Evolutionary conservation across 2,329 filamentous ascomycete species (phyloP), one percentile per base, ranked within the genome.

Genomic region (Phoma sp.): DNA sequence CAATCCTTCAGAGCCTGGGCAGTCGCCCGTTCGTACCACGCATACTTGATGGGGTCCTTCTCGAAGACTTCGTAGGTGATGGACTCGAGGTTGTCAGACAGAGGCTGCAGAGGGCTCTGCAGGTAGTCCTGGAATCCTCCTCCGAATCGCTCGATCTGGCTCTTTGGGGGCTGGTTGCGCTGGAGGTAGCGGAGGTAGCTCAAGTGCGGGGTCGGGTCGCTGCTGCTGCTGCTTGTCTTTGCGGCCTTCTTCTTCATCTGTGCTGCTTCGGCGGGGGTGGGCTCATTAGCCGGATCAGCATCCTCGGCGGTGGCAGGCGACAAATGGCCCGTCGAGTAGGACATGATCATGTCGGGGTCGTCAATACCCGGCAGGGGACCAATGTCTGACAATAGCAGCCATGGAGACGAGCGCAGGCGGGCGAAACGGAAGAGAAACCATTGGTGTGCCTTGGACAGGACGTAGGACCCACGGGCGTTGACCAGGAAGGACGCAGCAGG

Each of bases 11-110:
- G 81, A 0, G 95, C 93, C 60, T 90, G 86, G 4, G 86, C 85
- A 51, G 96, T 89, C 12, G 95, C 95, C 38, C 84, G 82, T 74
- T 98, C 92, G 72, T 99, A 99, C 82, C 93, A 96, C 60, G 92
- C 87, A 73, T 99, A 99, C 76, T 99, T 99, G 77, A 99, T 90
- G 0, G 95, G 95, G 61, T 99, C 96, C 64, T 96, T 96, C 74
- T 99, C 95, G 68, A 99, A 99, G 2, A 98, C 93, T 72, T 99
- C 95, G 74, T 99, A 99, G 0, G 95, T 99, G 34, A 96, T 90
- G 39, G 92, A 96, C 74, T 99, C 96, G 12, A 99, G 83, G 65
- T 99, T 99, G 74, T 99, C 95, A 0, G 93, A 93, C 12, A 99
- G 82, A 0, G 95, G 95, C 73, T 99, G 96, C 33, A 99, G 81